Conservation (phyloP, 306 rosid genomes). For the Aeschynomene evenia region DNA sequence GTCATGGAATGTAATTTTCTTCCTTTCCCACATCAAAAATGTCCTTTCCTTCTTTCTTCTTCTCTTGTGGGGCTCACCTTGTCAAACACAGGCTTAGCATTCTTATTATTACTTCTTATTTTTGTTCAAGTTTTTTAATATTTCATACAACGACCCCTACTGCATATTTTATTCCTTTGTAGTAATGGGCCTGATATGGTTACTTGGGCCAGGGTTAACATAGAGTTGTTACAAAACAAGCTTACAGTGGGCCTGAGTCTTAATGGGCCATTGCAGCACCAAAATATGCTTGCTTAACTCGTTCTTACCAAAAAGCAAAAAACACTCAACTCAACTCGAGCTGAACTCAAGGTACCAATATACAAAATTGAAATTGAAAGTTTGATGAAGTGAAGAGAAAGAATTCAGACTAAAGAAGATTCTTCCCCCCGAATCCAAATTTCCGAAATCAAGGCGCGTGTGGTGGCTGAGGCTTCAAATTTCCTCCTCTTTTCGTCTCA, state of each 20-base stretch:
- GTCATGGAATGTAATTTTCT: neutral
- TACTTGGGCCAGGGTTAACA: neutral
- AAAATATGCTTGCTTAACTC: no score
- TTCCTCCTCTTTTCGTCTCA: conserved; percentile 25
- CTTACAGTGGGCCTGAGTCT: neutral
- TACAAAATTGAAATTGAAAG: conserved; percentile 5
- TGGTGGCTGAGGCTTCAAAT: neutral
- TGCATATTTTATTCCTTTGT: neutral
- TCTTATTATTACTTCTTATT: no score
- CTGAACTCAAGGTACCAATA: neutral
- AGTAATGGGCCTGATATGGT: neutral
- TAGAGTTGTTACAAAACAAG: no score
- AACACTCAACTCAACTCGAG: neutral
- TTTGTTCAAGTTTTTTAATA: no score
- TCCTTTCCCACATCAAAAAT: neutral
- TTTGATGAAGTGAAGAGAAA: neutral
- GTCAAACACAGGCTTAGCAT: neutral
- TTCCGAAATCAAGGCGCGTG: neutral
- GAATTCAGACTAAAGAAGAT: neutral
- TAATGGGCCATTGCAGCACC: no score
- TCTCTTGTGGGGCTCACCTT: neutral
- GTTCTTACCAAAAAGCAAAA: no score
- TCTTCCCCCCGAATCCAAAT: conserved; percentile 19
- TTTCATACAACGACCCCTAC: no score
- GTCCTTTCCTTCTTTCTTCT: no score